Evolutionary conservation across 2,329 filamentous ascomycete genomes (phyloP), one percentile per base, ranked within the genome.

Genomic region (Arthroderma uncinatum): DNA sequence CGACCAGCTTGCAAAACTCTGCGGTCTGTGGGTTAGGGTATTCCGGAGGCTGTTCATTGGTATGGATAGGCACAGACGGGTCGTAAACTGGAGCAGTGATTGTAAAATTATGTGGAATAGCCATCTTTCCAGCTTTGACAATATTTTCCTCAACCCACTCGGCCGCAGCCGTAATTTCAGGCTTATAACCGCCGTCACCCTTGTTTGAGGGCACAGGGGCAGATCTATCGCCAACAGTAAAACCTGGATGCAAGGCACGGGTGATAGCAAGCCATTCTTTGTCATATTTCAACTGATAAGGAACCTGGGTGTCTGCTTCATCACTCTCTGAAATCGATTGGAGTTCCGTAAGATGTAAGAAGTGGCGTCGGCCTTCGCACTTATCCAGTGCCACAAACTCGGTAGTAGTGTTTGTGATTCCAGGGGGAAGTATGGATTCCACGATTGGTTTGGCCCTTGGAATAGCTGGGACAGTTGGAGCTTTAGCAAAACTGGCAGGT

Each of bases 221-320:
- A 6, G 73, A 67, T 4, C 76, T 76, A 61, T 85, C 77, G 47
- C 88, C 87, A 37, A 92, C 74, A 1, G 74, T 71, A 1, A 93
- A 76, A 40, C 82, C 78, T 2, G 76, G 64, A 40, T 87, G 82
- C 66, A 97, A 94, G 6, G 84, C 85, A 42, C 92, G 86, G 10
- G 85, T 91, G 62, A 98, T 96, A 42, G 93, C 87, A 6, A 98
- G 83, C 92, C 92, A 98, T 73, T 98, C 93, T 9, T 85, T 82
- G 70, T 98, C 93, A 68, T 98, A 97, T 52, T 83, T 76, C 0
- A 96, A 77, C 9, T 74, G 76, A 63, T 82, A 80, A 0, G 83
- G 82, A 1, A 75, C 71, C 14, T 73, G 30, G 3, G 30, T 30
- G 23, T 14, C 7, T 60, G 53, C 9, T 52, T 55, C 19, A 50